phyloP scores from a whole-genome alignment of 176 grass and related monocot genomes.

The Neostapfia colusana region DNA sequence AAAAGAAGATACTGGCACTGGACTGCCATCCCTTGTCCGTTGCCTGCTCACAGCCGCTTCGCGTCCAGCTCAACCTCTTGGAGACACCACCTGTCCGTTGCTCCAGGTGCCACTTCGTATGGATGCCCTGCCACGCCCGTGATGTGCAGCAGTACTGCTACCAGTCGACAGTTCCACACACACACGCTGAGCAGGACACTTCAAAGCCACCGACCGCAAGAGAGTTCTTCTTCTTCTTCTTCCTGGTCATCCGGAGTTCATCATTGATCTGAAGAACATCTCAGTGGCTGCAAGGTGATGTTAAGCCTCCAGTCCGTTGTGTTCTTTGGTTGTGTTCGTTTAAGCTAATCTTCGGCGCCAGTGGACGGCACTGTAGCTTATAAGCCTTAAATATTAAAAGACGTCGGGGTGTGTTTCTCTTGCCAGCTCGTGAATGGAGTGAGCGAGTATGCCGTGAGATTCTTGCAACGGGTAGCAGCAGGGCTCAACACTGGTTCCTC shows the following conservation, averaged over 20 bases:
- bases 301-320: background rate
- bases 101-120: constrained; percentile 12
- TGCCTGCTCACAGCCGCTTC: constrained; percentile 20
- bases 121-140: background rate
- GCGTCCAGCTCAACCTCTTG: constrained; percentile 36
- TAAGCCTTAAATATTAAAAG: background rate
- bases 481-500: constrained; percentile 18
- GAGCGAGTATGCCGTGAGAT: constrained; percentile 19
- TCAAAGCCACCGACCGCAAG: background rate
- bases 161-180: constrained; percentile 6
- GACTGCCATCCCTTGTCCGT: constrained; percentile 32
- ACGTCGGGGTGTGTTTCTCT: background rate
- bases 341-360: background rate
- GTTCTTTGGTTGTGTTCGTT: background rate
- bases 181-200: background rate
- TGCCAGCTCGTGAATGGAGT: background rate
- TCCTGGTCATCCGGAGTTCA: background rate
- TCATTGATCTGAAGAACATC: constrained; percentile 9
- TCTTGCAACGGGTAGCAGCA: constrained; percentile 13
- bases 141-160: background rate
- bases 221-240: background rate
- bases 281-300: constrained; percentile 27
- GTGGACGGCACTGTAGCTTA: background rate
- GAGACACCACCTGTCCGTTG: constrained; percentile 44
- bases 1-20: background rate